Evolutionary conservation across 495 filamentous ascomycete species (phyloP), one percentile per base, ranked within the genome.

Genomic region (Daldinia decipiens): DNA sequence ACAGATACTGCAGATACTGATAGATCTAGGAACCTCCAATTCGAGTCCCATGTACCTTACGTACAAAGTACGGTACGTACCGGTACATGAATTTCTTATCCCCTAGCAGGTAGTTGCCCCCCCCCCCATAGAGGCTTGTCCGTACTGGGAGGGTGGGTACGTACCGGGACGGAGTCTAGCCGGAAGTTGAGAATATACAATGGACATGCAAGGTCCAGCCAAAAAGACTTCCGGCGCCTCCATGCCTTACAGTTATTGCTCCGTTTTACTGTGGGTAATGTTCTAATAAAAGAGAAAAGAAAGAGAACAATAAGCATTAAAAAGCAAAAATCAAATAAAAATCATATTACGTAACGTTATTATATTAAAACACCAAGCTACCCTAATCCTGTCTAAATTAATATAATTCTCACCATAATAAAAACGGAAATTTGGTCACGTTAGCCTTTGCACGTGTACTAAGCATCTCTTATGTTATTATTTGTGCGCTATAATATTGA

Each of bases 21-120:
- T 62, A 70, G 71, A 70, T 74, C 63, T 74, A 67, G 71, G 63
- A 67, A 70, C 71, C 58, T 67, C 58, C 57, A 65, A 57, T 47
- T 63, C 63, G 57, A 69, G 58, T 69, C 43, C 43, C 62, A 40
- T 70, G 71, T 69, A 70, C 66, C 66, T 66, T 73, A 26, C 66
- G n/a, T 61, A 43, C 66, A 24, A 19, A 31, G 15, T 21, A n/a
- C 1, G 59, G 59, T 70, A 74, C 67, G 67, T 71, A 74, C 62
- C 45, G 70, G 62, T 73, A 73, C 70, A 68, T 72, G 9, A 29
- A 40, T 17, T 26, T 29, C 59, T 47, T 13, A 32, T 5, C 59
- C 73, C 62, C 58, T 29, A 29, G 62, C 17, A 29, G 62, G 29
- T 59, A 68, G 21, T 63, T 54, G 56, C 57, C 71, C 55, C 64